Percentiles rank a stretch among this genome's conserved stretches.
Evolutionary conservation across 495 filamentous ascomycete species (phyloP).

Genomic region (Podospora anserina): DNA sequence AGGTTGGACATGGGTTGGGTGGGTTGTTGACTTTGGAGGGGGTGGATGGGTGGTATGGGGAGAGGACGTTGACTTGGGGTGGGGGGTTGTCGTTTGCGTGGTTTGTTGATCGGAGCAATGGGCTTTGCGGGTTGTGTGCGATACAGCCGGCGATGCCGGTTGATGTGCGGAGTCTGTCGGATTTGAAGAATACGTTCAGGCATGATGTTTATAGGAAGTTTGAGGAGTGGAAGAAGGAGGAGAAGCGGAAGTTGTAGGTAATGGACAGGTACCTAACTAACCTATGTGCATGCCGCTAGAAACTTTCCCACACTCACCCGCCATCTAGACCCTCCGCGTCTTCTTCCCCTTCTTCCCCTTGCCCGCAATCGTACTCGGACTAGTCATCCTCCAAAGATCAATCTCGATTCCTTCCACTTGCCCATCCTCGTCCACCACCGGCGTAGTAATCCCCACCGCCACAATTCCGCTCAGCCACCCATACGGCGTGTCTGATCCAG

Average conservation of each 20-base stretch:
- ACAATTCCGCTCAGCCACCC: constrained; percentile 19
- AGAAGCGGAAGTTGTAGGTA: not conserved
- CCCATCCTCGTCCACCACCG: not conserved
- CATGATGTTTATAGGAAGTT: not conserved
- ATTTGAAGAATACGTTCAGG: not conserved
- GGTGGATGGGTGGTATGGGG: constrained; percentile 24
- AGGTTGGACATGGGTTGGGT: not conserved
- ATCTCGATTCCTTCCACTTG: not conserved
- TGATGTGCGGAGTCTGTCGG: not conserved
- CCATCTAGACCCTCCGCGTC: not conserved
- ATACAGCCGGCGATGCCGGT: not conserved
- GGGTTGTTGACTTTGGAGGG: constrained; percentile 16
- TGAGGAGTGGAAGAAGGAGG: not conserved
- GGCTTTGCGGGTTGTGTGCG: constrained; percentile 29
- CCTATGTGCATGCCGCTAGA: too few relatives aligned
- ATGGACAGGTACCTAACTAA: too few relatives aligned
- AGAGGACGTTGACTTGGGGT: constrained; percentile 28
- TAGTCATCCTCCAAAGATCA: not conserved
- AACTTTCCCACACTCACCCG: too few relatives aligned
- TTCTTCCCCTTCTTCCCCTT: not conserved
- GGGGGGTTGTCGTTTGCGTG: constrained; percentile 28
- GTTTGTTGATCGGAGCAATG: constrained; percentile 50
- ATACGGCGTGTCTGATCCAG: constrained; percentile 10
- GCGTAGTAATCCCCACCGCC: constrained; percentile 14
- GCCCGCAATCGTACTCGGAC: not conserved